Base-by-base conservation (phyloP, 345 rosid species). In the Brassica incana region DNA sequence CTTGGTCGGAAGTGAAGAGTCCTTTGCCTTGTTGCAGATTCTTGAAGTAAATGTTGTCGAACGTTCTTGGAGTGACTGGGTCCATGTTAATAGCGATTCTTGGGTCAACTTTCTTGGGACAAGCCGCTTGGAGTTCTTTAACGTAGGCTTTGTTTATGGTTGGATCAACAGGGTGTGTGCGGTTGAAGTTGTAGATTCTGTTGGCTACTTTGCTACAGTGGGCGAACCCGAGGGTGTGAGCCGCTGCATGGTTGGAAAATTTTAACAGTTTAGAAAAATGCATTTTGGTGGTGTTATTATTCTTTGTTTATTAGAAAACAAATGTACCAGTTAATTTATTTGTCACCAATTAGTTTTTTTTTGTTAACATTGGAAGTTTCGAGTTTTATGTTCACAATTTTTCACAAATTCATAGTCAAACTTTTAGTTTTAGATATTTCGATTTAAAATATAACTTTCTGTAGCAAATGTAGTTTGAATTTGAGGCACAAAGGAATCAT, bases 151-250 rank as follows among this genome's bases (percentile, higher is more conserved):
- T 63, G 91, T 89, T 84, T 12, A 92, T 84, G 2, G 92, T 85
- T 4, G 94, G 92, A 78, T 92, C 97, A 58, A 90, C 88, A 2
- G 84, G 10, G 35, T 54, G 84, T 65, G 76, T 71, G 25, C 69
- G 61, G 85, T 73, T 89, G 83, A 89, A 92, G 76, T 23, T 84
- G 92, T 87, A 88, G 69, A 92, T 87, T 64, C 95, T 80, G 82
- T 86, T 83, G 4, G 81, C 23, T 18, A 92, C 80, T 78, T 79
- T 87, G 85, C 66, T 20, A 69, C 97, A 92, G 65, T 92, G 97
- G 9, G 93, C 85, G 85, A 92, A 90, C 78, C 97, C 97, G 6
- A 92, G 71, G 62, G 89, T 89, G 88, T 92, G 97, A n/a, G 92
- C 97, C 33, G 88, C 97, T 92, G 88, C 77, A 73, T 74, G 5